Base-by-base conservation (phyloP, 2,329 filamentous ascomycete species). In the Sarocladium brachiariae region DNA sequence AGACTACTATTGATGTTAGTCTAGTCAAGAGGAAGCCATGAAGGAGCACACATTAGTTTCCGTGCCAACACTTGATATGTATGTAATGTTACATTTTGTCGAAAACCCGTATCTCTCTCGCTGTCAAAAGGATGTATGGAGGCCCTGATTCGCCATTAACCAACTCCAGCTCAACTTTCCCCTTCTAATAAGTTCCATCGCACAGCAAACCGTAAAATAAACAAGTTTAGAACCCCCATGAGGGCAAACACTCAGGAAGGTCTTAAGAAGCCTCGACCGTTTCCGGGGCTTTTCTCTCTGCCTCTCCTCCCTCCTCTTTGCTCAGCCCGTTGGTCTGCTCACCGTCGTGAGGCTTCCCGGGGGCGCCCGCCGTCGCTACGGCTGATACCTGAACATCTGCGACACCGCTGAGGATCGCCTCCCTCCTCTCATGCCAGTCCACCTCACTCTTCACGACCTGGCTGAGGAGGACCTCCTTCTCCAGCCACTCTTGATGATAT, bases 401-500 rank as follows among this genome's bases (percentile, higher is more conserved):
- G 3, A 66, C 66, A 9, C 72, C 74, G 2, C 69, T 70, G 19
- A 83, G 67, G 4, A 84, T 77, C 4, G 74, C 73, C 58, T 76
- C 69, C 35, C 80, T 75, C 49, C 81, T 72, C 51, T 76, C 71
- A 57, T 83, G 79, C 70, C 84, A 83, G 63, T 84, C 81, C 30
- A 80, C 73, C 63, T 92, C 87, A 59, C 72, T 76, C 59, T 76
- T 67, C 57, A 89, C 76, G 27, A 86, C 76, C 61, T 89, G 87
- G 52, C 88, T 80, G n/a, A 93, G 67, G 16, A 92, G 66, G 25
- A 88, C 76, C 66, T 93, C 87, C 66, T 92, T 92, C 66, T 87
- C 82, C 13, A 81, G 70, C 88, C 88, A 93, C 62, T 89, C 86
- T 54, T 81, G 75, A 63, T 80, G 80, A 65, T 86, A 83, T 11